Evolutionary conservation across 331 rosid genomes (phyloP).

Genomic region (Spiraea crenata): DNA sequence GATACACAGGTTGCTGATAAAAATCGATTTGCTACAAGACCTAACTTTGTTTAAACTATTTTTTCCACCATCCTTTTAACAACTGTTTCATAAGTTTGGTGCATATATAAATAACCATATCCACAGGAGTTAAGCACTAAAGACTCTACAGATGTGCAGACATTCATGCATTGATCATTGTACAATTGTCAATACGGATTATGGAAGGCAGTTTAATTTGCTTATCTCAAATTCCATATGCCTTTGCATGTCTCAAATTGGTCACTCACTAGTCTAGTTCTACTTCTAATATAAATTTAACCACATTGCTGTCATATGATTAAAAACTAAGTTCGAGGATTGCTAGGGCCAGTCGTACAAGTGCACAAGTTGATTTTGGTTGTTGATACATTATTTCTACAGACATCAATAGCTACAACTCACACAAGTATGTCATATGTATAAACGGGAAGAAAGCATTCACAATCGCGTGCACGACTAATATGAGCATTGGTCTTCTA

Average conservation of each 20-base stretch:
- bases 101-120: constrained; percentile 1
- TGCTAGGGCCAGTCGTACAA: too few species aligned
- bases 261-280: not conserved
- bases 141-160: not conserved
- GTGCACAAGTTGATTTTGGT: too few species aligned
- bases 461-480: too few species aligned
- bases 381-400: too few species aligned
- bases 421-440: too few species aligned
- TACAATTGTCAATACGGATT: not conserved
- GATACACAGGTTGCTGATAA: not conserved
- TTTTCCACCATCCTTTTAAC: not conserved
- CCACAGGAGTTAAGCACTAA: constrained; percentile 1
- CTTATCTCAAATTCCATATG: not conserved
- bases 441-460: too few species aligned
- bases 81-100: constrained; percentile 16
- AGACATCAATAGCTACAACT: too few species aligned
- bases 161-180: not conserved
- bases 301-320: not conserved
- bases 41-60: not conserved
- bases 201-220: not conserved
- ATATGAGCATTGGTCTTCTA: too few species aligned
- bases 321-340: not conserved
- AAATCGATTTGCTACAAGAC: constrained; percentile 10
- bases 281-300: not conserved
- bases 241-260: not conserved